Percentiles rank a stretch among this genome's conserved stretches.
Conservation (phyloP, 306 rosid species). For the Psophocarpus tetragonolobus region DNA sequence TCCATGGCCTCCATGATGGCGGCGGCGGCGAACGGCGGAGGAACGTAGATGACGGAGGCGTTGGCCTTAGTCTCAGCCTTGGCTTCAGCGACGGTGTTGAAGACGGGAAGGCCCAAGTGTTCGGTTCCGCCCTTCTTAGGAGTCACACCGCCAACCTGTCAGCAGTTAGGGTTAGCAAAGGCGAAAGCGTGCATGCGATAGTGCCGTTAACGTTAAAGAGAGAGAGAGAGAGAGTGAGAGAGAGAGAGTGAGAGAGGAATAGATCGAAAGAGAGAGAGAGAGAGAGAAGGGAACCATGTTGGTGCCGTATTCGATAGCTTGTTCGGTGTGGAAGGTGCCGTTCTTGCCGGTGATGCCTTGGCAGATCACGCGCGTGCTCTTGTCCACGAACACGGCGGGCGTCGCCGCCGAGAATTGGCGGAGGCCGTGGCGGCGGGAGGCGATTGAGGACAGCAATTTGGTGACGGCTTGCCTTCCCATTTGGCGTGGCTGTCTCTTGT, state of each 20-base stretch:
- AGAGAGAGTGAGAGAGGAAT: background rate
- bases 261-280: background rate
- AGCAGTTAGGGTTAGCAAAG: background rate
- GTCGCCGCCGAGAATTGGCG: constrained; percentile 64
- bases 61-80: constrained; percentile 94
- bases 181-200: background rate
- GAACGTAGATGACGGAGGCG: constrained; percentile 93
- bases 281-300: constrained; percentile 60
- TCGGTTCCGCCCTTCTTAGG: constrained; percentile 99
- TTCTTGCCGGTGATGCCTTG: constrained; percentile 97
- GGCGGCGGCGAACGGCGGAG: constrained; percentile 97
- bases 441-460: constrained; percentile 60
- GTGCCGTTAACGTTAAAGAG: background rate
- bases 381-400: constrained; percentile 95
- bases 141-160: constrained; percentile 80
- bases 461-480: constrained; percentile 77
- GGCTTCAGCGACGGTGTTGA: constrained; percentile 92
- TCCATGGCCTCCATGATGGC: constrained; percentile 94
- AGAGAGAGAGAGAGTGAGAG: background rate
- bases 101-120: constrained; percentile 97
- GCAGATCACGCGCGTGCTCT: constrained; percentile 96
- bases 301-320: constrained; percentile 98
- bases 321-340: constrained; percentile 96
- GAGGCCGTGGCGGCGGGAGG: constrained; percentile 51
- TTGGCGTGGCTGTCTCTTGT: background rate